phyloP scores from a whole-genome alignment of 805 yeast genomes.

The Pichia exigua region DNA sequence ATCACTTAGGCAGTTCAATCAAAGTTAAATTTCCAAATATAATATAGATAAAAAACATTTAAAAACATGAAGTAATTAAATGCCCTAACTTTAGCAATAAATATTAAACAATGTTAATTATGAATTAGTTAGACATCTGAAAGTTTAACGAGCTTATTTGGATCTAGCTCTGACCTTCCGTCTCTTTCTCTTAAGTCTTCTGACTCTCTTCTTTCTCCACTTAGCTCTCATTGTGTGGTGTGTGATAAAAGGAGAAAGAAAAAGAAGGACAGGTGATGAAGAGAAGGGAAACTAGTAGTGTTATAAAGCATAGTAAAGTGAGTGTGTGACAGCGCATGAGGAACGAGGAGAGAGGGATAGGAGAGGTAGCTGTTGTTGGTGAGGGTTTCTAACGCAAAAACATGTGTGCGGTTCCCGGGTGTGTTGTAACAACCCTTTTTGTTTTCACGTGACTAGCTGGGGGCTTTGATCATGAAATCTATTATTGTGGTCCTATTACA shows the following conservation, averaged over 20 bases:
- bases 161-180: constrained; percentile 99
- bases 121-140: neutral
- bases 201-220: constrained; percentile 99
- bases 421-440: neutral
- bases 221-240: constrained; percentile 74
- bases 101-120: neutral
- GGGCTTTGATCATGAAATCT: neutral
- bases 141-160: constrained; percentile 50
- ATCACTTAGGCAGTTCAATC: neutral
- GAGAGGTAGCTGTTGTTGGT: neutral
- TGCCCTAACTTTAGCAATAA: neutral
- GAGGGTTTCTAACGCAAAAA: neutral
- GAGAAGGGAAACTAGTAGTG: neutral
- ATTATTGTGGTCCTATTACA: neutral
- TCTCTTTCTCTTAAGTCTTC: constrained; percentile 99
- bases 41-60: neutral
- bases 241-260: neutral
- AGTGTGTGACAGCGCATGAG: neutral
- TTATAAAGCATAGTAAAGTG: neutral
- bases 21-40: neutral
- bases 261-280: neutral
- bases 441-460: neutral
- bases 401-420: neutral
- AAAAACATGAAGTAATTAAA: neutral
- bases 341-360: neutral